Percentiles rank a stretch among this genome's conserved stretches.
These are phyloP conservation scores for Cladophialophora exuberans DNA, from an alignment of 2,329 filamentous ascomycete genomes.

Conservation along the genomic window DNA sequence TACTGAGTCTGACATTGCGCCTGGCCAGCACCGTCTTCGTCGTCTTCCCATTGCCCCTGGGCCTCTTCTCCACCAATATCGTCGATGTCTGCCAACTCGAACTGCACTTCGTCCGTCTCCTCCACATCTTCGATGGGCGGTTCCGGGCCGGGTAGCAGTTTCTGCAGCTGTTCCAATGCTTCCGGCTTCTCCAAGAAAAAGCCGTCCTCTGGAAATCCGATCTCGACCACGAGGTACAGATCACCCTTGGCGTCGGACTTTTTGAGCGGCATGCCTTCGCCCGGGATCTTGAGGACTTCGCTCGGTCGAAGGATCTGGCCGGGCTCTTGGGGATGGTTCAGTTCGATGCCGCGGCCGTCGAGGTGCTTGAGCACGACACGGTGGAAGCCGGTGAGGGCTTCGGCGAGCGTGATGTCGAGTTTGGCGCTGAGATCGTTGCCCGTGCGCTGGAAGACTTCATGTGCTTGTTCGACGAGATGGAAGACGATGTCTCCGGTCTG, in stretches of 20 bases:
- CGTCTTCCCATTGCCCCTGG: constrained; percentile 52
- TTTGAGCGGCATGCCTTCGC: constrained; percentile 95
- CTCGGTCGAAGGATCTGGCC: constrained; percentile 82
- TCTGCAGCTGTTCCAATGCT: constrained; percentile 69
- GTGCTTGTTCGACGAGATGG: constrained; percentile 77
- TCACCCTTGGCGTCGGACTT: constrained; percentile 82
- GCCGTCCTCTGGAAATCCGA: constrained; percentile 85
- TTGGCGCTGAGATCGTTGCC: constrained; percentile 84
- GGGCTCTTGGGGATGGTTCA: constrained; percentile 73
- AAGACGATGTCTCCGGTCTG: constrained; percentile 94
- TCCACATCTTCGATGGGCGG: constrained; percentile 66
- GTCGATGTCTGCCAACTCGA: constrained; percentile 81
- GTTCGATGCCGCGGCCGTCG: constrained; percentile 84
- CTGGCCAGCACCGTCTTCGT: constrained; percentile 50
- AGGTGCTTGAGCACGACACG: constrained; percentile 89
- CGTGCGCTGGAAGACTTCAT: constrained; percentile 79
- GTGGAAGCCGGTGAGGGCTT: constrained; percentile 86
- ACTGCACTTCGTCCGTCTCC: constrained; percentile 83
- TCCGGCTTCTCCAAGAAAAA: constrained; percentile 71
- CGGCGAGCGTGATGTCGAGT: constrained; percentile 77
- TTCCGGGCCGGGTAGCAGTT: constrained; percentile 71
- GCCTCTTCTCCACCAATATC: constrained; percentile 57
- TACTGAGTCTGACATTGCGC: constrained; percentile 56
- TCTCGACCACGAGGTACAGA: constrained; percentile 80
- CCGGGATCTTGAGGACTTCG: constrained; percentile 80